Conservation (phyloP, 345 rosid species). For the Triadica sebifera region DNA sequence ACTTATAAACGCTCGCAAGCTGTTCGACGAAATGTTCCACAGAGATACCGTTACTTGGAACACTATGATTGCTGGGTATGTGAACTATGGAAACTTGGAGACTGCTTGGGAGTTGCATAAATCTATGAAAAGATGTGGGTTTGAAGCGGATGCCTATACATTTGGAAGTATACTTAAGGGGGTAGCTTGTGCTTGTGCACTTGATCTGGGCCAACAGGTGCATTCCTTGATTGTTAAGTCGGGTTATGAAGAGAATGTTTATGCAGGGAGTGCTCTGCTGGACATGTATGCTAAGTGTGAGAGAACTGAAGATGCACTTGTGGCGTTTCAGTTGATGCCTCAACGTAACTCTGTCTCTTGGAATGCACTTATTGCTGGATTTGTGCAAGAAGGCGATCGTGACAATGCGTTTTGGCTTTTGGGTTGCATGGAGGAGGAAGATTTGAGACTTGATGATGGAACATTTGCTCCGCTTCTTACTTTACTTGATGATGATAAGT, state of each 20-base stretch:
- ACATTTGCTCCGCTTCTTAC: slow-evolving; percentile 74
- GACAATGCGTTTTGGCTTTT: slow-evolving; percentile 51
- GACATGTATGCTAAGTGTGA: slow-evolving; percentile 75
- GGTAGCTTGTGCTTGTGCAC: too few relatives aligned
- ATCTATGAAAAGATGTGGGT: slow-evolving; percentile 41
- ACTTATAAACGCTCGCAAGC: slow-evolving; percentile 32
- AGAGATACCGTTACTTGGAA: slow-evolving; percentile 71
- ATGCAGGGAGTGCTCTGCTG: slow-evolving; percentile 58
- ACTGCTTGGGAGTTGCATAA: slow-evolving; percentile 41
- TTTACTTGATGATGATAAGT: slow-evolving; percentile 50
- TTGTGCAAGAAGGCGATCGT: slow-evolving; percentile 43
- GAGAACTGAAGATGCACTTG: slow-evolving; percentile 48
- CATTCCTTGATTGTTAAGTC: slow-evolving; percentile 53
- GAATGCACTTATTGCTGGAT: slow-evolving; percentile 76
- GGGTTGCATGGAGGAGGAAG: slow-evolving; percentile 51
- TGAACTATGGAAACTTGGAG: slow-evolving; percentile 44
- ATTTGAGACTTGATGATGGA: slow-evolving; percentile 54
- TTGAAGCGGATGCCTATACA: slow-evolving; percentile 44
- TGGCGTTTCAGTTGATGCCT: slow-evolving; percentile 44
- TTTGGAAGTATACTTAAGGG: slow-evolving; percentile 59
- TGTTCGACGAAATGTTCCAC: slow-evolving; percentile 62
- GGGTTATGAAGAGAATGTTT: slow-evolving; percentile 48
- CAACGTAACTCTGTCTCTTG: slow-evolving; percentile 62
- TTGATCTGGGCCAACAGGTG: slow-evolving; percentile 52
- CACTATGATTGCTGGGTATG: slow-evolving; percentile 62